These are phyloP conservation scores for Tremella yokohamensis DNA, from an alignment of 768 basidiomycete species.

Conservation along the genomic window DNA sequence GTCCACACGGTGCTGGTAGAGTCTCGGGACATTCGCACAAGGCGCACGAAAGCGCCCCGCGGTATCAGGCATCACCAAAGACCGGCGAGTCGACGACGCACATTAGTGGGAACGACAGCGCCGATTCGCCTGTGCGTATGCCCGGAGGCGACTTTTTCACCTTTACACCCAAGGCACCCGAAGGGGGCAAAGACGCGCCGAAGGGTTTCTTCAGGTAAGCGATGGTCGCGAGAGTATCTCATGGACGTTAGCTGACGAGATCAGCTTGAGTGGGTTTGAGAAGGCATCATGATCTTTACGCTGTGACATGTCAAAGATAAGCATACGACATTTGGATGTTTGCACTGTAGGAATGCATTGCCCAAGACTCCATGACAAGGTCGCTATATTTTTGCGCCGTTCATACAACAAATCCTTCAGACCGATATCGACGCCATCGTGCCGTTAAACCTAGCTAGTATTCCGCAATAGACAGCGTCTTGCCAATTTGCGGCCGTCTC, in stretches of 20 bases:
- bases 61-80: too few relatives aligned
- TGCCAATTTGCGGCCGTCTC: slow-evolving; percentile 40
- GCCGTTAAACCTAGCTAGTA: slow-evolving; percentile 17
- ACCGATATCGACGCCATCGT: too few relatives aligned
- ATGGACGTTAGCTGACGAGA: neutral
- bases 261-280: slow-evolving; percentile 4
- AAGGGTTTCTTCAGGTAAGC: slow-evolving; percentile 31
- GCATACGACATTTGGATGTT: neutral
- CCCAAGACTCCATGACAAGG: too few relatives aligned
- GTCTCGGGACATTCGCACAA: neutral
- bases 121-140: neutral
- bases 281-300: neutral
- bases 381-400: too few relatives aligned
- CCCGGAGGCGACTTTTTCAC: slow-evolving; percentile 4
- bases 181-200: slow-evolving; percentile 7
- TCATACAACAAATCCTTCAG: too few relatives aligned
- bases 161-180: slow-evolving; percentile 1
- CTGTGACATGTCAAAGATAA: neutral
- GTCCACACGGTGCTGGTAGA: neutral
- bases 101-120: neutral
- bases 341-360: neutral
- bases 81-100: too few relatives aligned
- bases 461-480: slow-evolving; percentile 40
- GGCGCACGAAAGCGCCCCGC: neutral
- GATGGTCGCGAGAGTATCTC: neutral